phyloP scores from a whole-genome alignment of 2,329 filamentous ascomycete genomes.

The Talaromyces verruculosus region DNA sequence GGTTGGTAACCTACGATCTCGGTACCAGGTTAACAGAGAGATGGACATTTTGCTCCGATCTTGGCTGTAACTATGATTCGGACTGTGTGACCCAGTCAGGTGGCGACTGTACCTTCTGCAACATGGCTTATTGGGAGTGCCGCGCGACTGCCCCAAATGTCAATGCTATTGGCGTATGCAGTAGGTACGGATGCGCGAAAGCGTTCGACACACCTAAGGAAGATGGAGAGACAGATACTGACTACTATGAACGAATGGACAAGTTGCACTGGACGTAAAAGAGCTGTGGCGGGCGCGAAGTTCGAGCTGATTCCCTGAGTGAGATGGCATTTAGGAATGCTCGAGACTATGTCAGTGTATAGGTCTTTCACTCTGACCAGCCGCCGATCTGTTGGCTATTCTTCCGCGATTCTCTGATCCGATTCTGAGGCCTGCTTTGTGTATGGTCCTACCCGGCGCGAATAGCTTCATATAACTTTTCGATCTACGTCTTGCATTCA shows the following conservation, averaged over 20 bases:
- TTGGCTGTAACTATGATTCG: not conserved
- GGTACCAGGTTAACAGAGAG: not conserved
- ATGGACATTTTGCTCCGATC: not conserved
- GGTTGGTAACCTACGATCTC: slow-evolving; percentile 7
- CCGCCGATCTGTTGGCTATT: not conserved
- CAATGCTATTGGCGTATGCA: slow-evolving; percentile 11
- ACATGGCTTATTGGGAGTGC: not conserved
- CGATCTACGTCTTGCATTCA: no score
- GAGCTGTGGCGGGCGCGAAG: not conserved
- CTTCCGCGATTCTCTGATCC: not conserved
- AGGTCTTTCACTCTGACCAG: not conserved
- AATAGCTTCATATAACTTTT: no score
- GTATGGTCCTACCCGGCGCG: no score
- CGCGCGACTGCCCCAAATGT: not conserved
- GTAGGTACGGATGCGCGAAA: not conserved
- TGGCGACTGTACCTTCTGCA: not conserved
- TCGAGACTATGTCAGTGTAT: not conserved
- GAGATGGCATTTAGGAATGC: not conserved
- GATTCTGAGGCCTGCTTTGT: not conserved
- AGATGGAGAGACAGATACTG: not conserved
- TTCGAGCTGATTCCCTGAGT: not conserved
- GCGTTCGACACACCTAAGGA: slow-evolving; percentile 10
- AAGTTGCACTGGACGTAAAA: not conserved
- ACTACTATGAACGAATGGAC: not conserved
- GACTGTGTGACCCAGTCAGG: not conserved